Base-by-base conservation (phyloP, 1,139 yeast genomes). In the Hyphopichia pseudoburtonii region DNA sequence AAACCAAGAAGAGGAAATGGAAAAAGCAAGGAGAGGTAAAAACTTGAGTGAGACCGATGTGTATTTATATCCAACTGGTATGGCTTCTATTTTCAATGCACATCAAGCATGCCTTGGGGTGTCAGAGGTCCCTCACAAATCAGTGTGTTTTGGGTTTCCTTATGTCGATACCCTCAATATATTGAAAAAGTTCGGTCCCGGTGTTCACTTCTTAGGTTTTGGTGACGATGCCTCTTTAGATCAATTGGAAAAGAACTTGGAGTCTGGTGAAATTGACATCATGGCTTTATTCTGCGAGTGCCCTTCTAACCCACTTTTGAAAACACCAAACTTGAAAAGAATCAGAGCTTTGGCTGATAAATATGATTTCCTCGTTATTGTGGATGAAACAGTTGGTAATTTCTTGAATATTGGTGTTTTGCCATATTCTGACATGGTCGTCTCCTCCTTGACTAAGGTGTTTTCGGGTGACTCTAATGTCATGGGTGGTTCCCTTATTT, bases 381-480 rank as follows among this genome's bases (percentile, higher is more conserved):
- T 92, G 28, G 98, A 92, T 60, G 97, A 92, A 55, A 92, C 97
- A 0, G 86, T 89, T 19, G 97, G 97, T 16, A 92, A 92, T 52
- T 83, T 88, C 54, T 73, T 86, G 44, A 92, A 92, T 58, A 77
- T 88, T 36, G 87, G 87, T 51, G 88, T 86, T 3, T 70, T 88
- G 41, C 88, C 89, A 14, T 85, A 74, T 56, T 84, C 89, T 9
- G 98, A 92, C 60, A 76, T 90, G 43, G 85, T 87, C 12, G 95
- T 85, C 28, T 80, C 94, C 17, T 87, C 96, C 17, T 70, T 92
- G 45, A 90, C 97, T 9, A 92, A 92, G 59, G 87, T 90, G 11
- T 92, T 92, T 54, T 83, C 94, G 21, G 97, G 97, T 14, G 97
- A 88, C 57, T 84, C 96, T 32, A 89, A 90, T 54, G 97, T 92